Conservation (phyloP, 2,329 filamentous ascomycete species). For the Neobulgaria alba region DNA sequence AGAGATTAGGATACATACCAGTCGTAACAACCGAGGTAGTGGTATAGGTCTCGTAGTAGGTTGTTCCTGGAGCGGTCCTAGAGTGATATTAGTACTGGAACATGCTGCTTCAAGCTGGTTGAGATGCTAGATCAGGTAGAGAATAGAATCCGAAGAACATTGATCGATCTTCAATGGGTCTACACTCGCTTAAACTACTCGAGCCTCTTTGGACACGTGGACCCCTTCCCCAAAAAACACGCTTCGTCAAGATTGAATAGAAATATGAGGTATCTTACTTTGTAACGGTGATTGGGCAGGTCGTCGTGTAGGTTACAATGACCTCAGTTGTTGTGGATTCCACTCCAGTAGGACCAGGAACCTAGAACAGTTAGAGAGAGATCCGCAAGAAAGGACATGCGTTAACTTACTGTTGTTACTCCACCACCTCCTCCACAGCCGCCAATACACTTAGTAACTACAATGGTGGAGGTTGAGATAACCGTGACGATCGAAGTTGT, state of each 20-base stretch:
- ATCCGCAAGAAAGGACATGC: background rate
- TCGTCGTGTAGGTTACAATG: conserved; percentile 18
- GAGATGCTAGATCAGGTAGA: too few species aligned
- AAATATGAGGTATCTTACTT: conserved; percentile 7
- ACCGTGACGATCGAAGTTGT: conserved; percentile 19
- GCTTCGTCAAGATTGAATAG: too few species aligned
- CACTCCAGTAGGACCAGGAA: conserved; percentile 12
- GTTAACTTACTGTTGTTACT: conserved; percentile 1
- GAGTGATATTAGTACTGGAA: conserved; percentile 5
- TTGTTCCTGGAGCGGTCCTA: conserved; percentile 30
- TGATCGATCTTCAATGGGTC: too few species aligned
- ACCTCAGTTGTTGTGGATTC: conserved; percentile 14
- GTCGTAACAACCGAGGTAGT: conserved; percentile 32
- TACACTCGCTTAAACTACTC: too few species aligned
- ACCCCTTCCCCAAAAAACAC: too few species aligned
- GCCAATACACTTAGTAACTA: conserved; percentile 20
- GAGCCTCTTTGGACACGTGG: too few species aligned
- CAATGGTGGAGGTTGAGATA: conserved; percentile 22
- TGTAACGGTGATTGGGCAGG: conserved; percentile 33
- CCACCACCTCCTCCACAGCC: conserved; percentile 7
- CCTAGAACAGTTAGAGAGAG: background rate
- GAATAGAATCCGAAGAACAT: too few species aligned
- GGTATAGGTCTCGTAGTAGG: conserved; percentile 34
- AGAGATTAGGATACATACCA: conserved; percentile 18
- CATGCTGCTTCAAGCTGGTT: too few species aligned